These are phyloP conservation scores for Termitomyces sp. DNA, from an alignment of 768 basidiomycete species.

Conservation along the genomic window DNA sequence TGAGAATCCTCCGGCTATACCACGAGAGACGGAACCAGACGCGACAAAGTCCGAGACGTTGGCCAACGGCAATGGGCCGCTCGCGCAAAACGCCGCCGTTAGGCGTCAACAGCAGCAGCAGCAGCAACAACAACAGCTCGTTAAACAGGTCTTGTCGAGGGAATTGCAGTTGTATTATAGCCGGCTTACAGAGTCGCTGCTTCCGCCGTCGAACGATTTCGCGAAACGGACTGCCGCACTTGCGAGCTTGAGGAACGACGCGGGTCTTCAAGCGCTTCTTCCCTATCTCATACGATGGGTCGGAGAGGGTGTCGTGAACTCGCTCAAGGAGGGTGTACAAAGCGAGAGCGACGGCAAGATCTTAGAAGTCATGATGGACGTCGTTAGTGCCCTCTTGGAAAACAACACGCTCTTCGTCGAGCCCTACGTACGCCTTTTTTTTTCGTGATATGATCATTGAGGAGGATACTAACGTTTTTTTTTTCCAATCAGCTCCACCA, in stretches of 20 bases:
- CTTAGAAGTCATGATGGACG: slow-evolving; percentile 80
- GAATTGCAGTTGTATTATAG: slow-evolving; percentile 95
- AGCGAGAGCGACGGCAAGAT: slow-evolving; percentile 63
- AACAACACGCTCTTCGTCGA: slow-evolving; percentile 91
- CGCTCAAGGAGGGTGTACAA: slow-evolving; percentile 51
- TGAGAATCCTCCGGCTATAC: slow-evolving; percentile 19
- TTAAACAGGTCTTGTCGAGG: slow-evolving; percentile 88
- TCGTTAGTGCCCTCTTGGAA: slow-evolving; percentile 77
- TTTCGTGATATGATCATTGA: neutral
- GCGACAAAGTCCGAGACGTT: slow-evolving; percentile 26
- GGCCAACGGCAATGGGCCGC: slow-evolving; percentile 14
- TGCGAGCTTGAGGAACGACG: slow-evolving; percentile 83
- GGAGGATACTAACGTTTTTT: neutral
- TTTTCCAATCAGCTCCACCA: slow-evolving; percentile 77
- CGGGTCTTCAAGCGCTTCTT: slow-evolving; percentile 85
- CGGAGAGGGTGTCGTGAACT: slow-evolving; percentile 76
- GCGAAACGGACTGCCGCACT: slow-evolving; percentile 85
- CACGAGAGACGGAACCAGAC: slow-evolving; percentile 22
- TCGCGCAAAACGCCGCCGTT: slow-evolving; percentile 19
- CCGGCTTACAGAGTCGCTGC: slow-evolving; percentile 78
- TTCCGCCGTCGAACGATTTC: slow-evolving; percentile 64
- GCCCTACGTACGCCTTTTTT: slow-evolving; percentile 73
- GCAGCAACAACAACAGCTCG: slow-evolving; percentile 66
- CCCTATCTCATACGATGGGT: slow-evolving; percentile 96
- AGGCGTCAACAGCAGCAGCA: slow-evolving; percentile 40